phyloP scores from a whole-genome alignment of 768 basidiomycete species.

The Artomyces pyxidatus region DNA sequence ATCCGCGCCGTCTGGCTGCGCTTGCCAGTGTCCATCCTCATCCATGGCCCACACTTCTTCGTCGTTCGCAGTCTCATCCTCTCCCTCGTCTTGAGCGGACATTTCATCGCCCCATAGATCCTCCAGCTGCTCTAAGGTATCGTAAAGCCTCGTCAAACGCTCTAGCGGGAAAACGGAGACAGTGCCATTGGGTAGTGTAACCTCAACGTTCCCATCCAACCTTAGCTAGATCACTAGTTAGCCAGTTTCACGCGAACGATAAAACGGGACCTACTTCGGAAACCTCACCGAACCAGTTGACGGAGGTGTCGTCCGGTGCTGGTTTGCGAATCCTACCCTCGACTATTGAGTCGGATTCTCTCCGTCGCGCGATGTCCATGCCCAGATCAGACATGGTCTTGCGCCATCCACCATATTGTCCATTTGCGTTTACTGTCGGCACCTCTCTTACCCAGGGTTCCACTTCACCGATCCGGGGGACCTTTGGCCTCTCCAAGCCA shows the following conservation, averaged over 20 bases:
- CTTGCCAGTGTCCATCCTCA: constrained; percentile 30
- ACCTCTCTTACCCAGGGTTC: constrained; percentile 71
- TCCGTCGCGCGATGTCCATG: constrained; percentile 40
- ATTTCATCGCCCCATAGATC: constrained; percentile 48
- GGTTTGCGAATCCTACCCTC: constrained; percentile 40
- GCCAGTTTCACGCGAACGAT: neutral
- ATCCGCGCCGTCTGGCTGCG: constrained; percentile 18
- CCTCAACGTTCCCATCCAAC: constrained; percentile 64
- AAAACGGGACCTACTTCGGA: constrained; percentile 41
- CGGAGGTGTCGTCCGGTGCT: constrained; percentile 27
- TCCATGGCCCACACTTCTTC: constrained; percentile 34
- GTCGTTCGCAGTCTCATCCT: constrained; percentile 31
- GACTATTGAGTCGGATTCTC: constrained; percentile 25
- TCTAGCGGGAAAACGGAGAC: constrained; percentile 48
- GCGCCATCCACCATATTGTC: constrained; percentile 61
- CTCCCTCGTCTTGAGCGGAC: constrained; percentile 24
- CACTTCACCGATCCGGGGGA: constrained; percentile 80
- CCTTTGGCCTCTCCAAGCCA: constrained; percentile 55
- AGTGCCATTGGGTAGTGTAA: constrained; percentile 57
- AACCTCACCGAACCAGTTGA: constrained; percentile 87
- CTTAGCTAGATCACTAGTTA: constrained; percentile 40
- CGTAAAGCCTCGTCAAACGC: constrained; percentile 68
- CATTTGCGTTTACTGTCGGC: constrained; percentile 35
- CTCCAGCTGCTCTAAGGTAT: constrained; percentile 74
- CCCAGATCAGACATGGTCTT: constrained; percentile 66